Conservation (phyloP, 441 rosid genomes). For the Manihot esculenta region DNA sequence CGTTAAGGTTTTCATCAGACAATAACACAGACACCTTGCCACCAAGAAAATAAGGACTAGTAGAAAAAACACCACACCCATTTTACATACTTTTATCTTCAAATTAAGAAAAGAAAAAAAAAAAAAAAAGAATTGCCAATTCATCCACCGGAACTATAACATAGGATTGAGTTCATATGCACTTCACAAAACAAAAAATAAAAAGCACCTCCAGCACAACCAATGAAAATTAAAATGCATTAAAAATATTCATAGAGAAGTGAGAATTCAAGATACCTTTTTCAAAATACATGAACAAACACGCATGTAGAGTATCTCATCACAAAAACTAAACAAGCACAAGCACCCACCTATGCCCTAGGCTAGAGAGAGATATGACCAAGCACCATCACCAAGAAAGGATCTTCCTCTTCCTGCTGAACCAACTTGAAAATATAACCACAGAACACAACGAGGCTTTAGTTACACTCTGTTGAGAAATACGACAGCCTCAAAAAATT, state of each 20-base stretch:
- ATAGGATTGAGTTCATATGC: conserved; percentile 1
- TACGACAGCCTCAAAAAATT: conserved; percentile 62
- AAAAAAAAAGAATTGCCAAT: not conserved
- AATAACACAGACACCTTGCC: conserved; percentile 22
- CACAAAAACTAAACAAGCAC: conserved; percentile 23
- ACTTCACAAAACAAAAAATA: not conserved
- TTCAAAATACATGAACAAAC: conserved; percentile 9
- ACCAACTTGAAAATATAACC: conserved; percentile 65
- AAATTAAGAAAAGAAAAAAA: not conserved
- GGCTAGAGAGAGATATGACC: conserved; percentile 7
- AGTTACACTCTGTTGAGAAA: conserved; percentile 31
- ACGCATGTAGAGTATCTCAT: conserved; percentile 19
- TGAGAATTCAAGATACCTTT: conserved; percentile 23
- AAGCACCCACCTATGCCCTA: conserved; percentile 19
- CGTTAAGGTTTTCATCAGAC: conserved; percentile 12
- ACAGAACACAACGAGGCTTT: conserved; percentile 42
- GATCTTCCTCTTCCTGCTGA: conserved; percentile 48
- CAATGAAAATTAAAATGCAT: not conserved
- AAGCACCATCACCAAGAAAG: too few species aligned
- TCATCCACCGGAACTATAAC: not conserved
- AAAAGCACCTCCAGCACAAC: conserved; percentile 13
- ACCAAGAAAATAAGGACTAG: conserved; percentile 7
- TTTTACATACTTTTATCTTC: not conserved
- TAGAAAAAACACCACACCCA: conserved; percentile 4
- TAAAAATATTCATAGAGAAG: conserved; percentile 5